These are phyloP conservation scores for Rhodamnia argentea DNA, from an alignment of 345 rosid genomes.

Conservation along the genomic window DNA sequence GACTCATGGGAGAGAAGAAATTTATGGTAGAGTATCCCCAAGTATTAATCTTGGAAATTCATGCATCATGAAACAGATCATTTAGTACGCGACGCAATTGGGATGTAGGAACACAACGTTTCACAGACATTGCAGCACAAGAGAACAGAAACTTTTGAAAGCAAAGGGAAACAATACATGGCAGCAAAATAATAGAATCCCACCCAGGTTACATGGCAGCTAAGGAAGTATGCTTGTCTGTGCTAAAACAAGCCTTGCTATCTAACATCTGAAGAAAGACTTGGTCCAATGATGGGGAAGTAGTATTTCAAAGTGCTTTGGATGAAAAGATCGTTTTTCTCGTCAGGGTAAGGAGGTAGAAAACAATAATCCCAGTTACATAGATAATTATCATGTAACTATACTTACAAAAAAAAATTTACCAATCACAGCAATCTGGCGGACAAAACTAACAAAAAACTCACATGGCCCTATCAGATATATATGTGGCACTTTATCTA, in stretches of 20 bases:
- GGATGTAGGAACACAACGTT: not conserved
- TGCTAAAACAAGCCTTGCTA: not conserved
- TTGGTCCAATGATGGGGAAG: not conserved
- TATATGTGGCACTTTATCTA: not conserved
- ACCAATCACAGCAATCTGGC: not conserved
- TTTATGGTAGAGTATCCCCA: conserved; percentile 98
- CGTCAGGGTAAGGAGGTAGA: not conserved
- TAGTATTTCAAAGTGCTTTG: not conserved
- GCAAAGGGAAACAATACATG: not conserved
- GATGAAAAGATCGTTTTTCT: not conserved
- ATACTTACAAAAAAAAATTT: not conserved
- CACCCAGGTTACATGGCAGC: not conserved
- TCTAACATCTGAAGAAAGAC: not conserved
- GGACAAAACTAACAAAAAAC: not conserved
- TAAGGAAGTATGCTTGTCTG: not conserved
- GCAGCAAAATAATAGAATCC: not conserved
- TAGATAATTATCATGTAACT: not conserved
- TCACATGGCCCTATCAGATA: not conserved
- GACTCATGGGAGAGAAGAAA: conserved; percentile 96
- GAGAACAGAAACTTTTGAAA: not conserved
- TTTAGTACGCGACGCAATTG: not conserved
- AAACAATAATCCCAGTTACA: not conserved
- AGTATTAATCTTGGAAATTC: conserved; percentile 56
- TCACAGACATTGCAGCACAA: not conserved
- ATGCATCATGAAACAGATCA: not conserved